Conservation (phyloP, 202 grass and related monocot species). For the Digitaria exilis region DNA sequence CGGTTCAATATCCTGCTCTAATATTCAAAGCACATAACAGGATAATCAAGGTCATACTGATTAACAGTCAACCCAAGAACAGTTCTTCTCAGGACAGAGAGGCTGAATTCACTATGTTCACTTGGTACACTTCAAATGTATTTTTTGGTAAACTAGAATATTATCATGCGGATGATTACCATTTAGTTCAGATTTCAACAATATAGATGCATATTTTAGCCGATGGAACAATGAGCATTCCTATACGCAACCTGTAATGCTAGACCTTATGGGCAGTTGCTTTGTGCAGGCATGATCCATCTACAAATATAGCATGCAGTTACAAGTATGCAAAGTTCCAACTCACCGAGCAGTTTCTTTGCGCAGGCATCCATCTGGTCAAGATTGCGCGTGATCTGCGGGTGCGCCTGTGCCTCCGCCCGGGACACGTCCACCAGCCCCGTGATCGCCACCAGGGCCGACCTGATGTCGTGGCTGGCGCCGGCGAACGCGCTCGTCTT, state of each 20-base stretch:
- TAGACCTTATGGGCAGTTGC: too few relatives aligned
- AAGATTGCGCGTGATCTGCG: conserved; percentile 45
- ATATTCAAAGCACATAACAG: too few relatives aligned
- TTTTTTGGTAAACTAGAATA: too few relatives aligned
- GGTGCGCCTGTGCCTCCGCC: background rate
- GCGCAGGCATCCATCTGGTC: conserved; percentile 51
- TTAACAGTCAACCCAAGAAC: too few relatives aligned
- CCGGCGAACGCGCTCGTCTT: conserved; percentile 68
- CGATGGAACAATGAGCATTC: too few relatives aligned
- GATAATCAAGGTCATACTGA: too few relatives aligned
- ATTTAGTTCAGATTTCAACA: too few relatives aligned
- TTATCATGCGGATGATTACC: too few relatives aligned
- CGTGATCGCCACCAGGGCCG: conserved; percentile 49
- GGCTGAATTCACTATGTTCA: background rate
- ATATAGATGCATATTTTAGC: too few relatives aligned
- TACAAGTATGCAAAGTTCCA: background rate
- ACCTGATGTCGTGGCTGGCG: conserved; percentile 78
- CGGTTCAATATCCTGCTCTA: background rate
- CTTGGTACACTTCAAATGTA: background rate
- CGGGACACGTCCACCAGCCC: conserved; percentile 54
- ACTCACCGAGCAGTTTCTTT: conserved; percentile 61
- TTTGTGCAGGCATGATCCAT: too few relatives aligned
- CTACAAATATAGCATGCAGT: background rate
- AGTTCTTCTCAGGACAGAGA: background rate
- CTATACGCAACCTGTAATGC: too few relatives aligned